These are phyloP conservation scores for Fusarium equiseti DNA, from an alignment of 2,329 filamentous ascomycete species.

Conservation along the genomic window DNA sequence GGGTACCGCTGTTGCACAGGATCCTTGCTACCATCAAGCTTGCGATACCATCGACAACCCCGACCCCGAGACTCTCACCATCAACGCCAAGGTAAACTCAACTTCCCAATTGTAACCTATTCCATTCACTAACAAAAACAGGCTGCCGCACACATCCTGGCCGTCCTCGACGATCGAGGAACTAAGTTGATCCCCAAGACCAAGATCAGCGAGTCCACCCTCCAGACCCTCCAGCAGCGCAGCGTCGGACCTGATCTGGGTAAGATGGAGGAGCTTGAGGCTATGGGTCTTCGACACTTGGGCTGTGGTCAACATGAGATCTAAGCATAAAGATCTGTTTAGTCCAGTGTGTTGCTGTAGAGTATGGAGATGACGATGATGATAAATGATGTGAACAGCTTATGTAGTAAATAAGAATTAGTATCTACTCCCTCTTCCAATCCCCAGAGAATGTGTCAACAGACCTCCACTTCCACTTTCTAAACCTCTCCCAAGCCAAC, in stretches of 20 bases:
- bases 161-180: constrained; percentile 42
- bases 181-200: constrained; percentile 46
- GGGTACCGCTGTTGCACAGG: constrained; percentile 39
- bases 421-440: neutral
- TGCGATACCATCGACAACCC: constrained; percentile 55
- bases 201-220: constrained; percentile 25
- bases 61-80: constrained; percentile 50
- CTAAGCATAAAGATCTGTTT: neutral
- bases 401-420: neutral
- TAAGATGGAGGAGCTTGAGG: constrained; percentile 51
- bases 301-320: constrained; percentile 49
- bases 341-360: no score
- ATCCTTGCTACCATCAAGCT: constrained; percentile 50
- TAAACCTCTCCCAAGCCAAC: neutral
- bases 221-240: constrained; percentile 29
- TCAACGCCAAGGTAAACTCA: constrained; percentile 43
- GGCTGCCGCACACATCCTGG: constrained; percentile 62
- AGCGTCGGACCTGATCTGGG: constrained; percentile 34
- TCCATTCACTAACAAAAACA: no score
- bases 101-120: no score
- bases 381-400: neutral
- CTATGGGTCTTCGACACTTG: constrained; percentile 52
- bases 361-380: neutral
- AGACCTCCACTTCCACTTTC: constrained; percentile 18
- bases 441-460: constrained; percentile 2